Conservation (phyloP, 352 stramenopile genomes). For the Globisporangium paroecandrum region DNA sequence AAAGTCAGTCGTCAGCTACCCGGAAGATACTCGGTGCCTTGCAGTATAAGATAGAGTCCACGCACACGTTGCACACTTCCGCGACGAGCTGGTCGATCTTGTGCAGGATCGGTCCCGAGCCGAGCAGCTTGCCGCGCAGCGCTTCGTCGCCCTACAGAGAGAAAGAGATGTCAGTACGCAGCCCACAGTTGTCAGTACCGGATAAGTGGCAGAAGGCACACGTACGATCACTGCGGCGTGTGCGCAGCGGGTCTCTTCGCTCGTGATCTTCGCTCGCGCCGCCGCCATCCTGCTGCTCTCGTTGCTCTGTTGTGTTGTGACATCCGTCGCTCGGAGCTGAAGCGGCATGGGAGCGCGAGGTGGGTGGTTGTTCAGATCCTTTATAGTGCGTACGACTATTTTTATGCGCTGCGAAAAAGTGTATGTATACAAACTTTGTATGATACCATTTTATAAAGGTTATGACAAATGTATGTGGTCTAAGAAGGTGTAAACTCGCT, state of each 20-base stretch:
- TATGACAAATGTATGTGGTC: not conserved
- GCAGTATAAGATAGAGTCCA: not conserved
- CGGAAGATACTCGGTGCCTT: too few species aligned
- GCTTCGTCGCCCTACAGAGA: conserved; percentile 37
- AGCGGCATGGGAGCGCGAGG: not conserved
- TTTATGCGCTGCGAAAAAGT: not conserved
- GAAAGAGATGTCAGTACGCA: not conserved
- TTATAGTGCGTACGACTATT: not conserved
- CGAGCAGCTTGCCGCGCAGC: conserved; percentile 44
- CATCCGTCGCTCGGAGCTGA: not conserved
- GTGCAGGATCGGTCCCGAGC: conserved; percentile 47
- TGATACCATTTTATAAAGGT: not conserved
- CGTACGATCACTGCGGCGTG: conserved; percentile 26
- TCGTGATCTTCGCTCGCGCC: conserved; percentile 18
- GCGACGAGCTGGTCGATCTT: conserved; percentile 44
- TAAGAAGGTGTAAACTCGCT: not conserved
- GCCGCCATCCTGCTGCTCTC: not conserved
- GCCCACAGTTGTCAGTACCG: not conserved
- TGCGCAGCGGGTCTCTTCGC: conserved; percentile 26
- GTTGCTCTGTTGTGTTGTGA: not conserved
- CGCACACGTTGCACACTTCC: conserved; percentile 24
- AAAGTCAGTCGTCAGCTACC: not conserved
- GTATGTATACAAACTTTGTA: not conserved
- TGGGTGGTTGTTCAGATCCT: not conserved
- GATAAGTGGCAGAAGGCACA: not conserved